Conservation (phyloP, 306 rosid genomes). For the Prunus mongolica region DNA sequence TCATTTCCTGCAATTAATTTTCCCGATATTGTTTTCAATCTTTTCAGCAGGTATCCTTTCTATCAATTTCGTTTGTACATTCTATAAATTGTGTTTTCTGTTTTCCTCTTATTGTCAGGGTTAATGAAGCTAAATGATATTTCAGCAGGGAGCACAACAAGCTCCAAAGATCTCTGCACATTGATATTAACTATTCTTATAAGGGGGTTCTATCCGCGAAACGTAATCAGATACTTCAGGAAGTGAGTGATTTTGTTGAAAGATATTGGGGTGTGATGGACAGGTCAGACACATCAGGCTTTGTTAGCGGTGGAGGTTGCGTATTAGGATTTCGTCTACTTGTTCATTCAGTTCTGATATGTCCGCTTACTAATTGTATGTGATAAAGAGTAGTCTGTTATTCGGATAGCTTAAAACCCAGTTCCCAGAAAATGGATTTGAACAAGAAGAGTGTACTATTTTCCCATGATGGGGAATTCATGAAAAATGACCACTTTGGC, state of each 20-base stretch:
- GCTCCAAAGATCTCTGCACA: conserved; percentile 57
- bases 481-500: conserved; percentile 53
- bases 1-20: not conserved
- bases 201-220: conserved; percentile 88
- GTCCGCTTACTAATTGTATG: conserved; percentile 27
- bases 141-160: conserved; percentile 57
- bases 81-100: not conserved
- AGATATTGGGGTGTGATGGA: conserved; percentile 53
- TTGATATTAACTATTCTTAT: conserved; percentile 44
- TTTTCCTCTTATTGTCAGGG: conserved; percentile 43
- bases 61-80: not conserved
- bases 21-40: not conserved
- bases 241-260: conserved; percentile 28
- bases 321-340: conserved; percentile 33
- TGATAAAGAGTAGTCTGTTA: conserved; percentile 38
- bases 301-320: conserved; percentile 76
- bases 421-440: conserved; percentile 68
- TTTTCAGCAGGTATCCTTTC: not conserved
- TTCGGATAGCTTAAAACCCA: conserved; percentile 37
- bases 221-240: conserved; percentile 67
- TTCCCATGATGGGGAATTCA: conserved; percentile 51
- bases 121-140: conserved; percentile 69
- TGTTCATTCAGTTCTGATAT: conserved; percentile 23
- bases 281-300: conserved; percentile 87
- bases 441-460: conserved; percentile 51